Evolutionary conservation across 805 yeast genomes (phyloP).

Genomic region (Lachancea thermotolerans): DNA sequence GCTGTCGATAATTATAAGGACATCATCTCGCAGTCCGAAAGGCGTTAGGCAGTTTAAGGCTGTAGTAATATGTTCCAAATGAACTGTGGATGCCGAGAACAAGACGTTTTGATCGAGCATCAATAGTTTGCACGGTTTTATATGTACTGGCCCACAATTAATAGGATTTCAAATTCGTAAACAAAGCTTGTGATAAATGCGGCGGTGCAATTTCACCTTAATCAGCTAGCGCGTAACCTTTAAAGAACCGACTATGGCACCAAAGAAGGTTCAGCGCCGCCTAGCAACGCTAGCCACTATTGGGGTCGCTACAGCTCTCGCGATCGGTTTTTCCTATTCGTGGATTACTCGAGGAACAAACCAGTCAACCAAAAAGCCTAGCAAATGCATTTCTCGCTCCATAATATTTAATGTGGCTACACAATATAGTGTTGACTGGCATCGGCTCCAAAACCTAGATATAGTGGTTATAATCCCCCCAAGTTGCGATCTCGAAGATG

Average conservation of each 20-base stretch:
- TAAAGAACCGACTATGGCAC: not conserved
- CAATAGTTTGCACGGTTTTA: not conserved
- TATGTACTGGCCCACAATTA: too few relatives aligned
- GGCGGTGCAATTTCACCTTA: too few relatives aligned
- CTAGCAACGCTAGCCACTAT: not conserved
- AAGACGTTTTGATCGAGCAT: slow-evolving; percentile 4
- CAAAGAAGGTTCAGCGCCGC: not conserved
- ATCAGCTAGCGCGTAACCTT: too few relatives aligned
- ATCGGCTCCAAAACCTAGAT: slow-evolving; percentile 11
- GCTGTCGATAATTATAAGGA: slow-evolving; percentile 37
- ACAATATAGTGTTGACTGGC: slow-evolving; percentile 16
- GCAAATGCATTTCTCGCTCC: slow-evolving; percentile 12
- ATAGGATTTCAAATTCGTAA: not conserved
- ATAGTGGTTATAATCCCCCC: slow-evolving; percentile 35
- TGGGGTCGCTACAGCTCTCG: not conserved
- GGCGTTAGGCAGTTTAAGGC: slow-evolving; percentile 39
- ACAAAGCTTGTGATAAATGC: not conserved
- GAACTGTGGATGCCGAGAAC: slow-evolving; percentile 42
- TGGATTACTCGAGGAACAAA: not conserved
- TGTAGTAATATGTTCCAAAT: slow-evolving; percentile 40
- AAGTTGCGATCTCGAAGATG: slow-evolving; percentile 5
- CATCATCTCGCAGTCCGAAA: slow-evolving; percentile 35
- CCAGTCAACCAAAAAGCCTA: not conserved
- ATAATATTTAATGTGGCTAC: slow-evolving; percentile 17
- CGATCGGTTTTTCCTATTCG: not conserved